Base-by-base conservation (phyloP, 2,329 filamentous ascomycete genomes). In the Trichoderma asperellum region DNA sequence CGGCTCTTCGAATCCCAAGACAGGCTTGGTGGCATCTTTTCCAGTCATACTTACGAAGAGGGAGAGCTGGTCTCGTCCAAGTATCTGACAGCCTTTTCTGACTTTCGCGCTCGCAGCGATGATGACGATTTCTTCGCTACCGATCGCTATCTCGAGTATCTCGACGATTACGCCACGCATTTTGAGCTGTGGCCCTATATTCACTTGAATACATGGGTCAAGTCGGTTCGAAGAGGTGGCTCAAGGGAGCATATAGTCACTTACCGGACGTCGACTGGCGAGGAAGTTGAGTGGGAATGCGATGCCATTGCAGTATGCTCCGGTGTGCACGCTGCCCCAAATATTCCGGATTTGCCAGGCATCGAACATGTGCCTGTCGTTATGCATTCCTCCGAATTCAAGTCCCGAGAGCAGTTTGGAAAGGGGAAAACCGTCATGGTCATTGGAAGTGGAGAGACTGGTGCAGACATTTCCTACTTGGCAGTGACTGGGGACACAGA, bases 281-380 rank as follows among this genome's bases (percentile, higher is more conserved):
- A 69, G 6, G n/a, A 49, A 11, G 58, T 70, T 1, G 70, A 72
- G 47, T 80, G 78, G 77, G 73, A 77, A 21, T 84, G 81, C 65
- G 82, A 84, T 72, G 82, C 81, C 10, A 74, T 84, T 24, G 82
- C 81, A 8, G 73, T 84, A 1, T 84, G 82, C 72, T 81, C 81
- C 2, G 82, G 82, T 0, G 73, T 83, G 12, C 80, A 84, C 68
- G 77, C 79, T 11, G 72, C 73, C 4, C 81, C 81, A 1, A 77
- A 77, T 52, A 76, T 81, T 11, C 79, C 81, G 0, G 27, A 75
- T 14, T 74, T 84, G 32, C 61, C 76, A 12, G 82, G 82, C 35
- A 73, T 82, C 27, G 75, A 81, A 4, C 73, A 75, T 21, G 75
- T 82, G 5, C 76, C 77, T 0, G 52, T 71, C 0, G 79, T 81